These are phyloP conservation scores for Cryptococcus maquisensis DNA, from an alignment of 1,284 basidiomycete genomes.

Conservation along the genomic window DNA sequence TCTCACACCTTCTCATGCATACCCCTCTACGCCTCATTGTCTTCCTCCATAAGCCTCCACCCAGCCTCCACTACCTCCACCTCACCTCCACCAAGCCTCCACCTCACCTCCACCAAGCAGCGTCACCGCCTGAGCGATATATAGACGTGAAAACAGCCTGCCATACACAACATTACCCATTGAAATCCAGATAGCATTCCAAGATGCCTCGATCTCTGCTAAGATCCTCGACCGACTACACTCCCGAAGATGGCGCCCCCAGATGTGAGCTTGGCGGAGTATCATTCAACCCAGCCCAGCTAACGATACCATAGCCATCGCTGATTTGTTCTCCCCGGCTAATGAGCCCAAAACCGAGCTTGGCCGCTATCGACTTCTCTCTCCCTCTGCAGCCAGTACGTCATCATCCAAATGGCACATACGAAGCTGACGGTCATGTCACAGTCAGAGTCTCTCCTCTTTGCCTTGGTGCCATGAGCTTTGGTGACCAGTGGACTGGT, in stretches of 20 bases:
- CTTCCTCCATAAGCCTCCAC: too few species aligned
- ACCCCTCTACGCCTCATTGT: too few species aligned
- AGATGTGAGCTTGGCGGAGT: too few species aligned
- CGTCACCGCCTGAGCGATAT: too few species aligned
- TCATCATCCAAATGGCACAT: background rate
- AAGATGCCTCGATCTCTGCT: conserved; percentile 5
- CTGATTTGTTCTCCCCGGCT: conserved; percentile 23
- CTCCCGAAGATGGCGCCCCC: background rate
- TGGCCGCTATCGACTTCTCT: conserved; percentile 49
- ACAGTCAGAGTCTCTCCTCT: conserved; percentile 52
- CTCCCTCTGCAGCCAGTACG: conserved; percentile 49
- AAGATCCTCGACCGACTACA: conserved; percentile 4
- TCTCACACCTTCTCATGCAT: too few species aligned
- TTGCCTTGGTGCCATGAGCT: conserved; percentile 53
- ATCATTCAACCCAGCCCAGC: too few species aligned
- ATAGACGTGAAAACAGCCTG: too few species aligned
- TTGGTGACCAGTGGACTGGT: conserved; percentile 51
- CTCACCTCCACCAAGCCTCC: too few species aligned
- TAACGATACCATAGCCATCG: conserved; percentile 1
- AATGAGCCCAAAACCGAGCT: conserved; percentile 35
- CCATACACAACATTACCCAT: background rate
- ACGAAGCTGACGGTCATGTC: background rate
- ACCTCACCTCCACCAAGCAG: too few species aligned
- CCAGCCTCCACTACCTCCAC: too few species aligned
- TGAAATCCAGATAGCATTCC: too few species aligned